Base-by-base conservation (phyloP, 2,329 filamentous ascomycete genomes). In the Sclerotiophoma versabilis region DNA sequence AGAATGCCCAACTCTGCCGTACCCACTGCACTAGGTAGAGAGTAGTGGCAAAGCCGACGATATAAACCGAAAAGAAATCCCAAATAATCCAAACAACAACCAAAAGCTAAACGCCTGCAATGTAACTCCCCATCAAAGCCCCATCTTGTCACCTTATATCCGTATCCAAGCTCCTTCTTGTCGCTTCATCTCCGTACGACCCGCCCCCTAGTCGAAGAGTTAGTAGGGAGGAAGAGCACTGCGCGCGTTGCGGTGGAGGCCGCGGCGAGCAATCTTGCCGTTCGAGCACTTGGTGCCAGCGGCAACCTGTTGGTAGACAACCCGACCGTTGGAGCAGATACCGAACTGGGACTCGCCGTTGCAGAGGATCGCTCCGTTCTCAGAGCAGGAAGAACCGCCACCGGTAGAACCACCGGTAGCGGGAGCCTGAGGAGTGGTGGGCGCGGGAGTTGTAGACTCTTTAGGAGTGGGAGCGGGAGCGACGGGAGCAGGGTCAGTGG, bases 271-370 rank as follows among this genome's bases (percentile, higher is more conserved):
- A 45, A 80, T 77, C 43, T 64, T 54, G 10, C 76, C 77, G 43
- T 72, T 63, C 11, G 58, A 37, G 62, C 79, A 81, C 30, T 68
- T 70, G 0, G 78, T 81, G 3, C 79, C 79, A 1, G 66, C 52
- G 17, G 79, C 77, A 3, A 80, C 76, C 22, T 65, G 32, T 60
- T 77, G 74, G 56, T 68, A 77, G 10, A 74, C 45, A 3, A 75
- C 71, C 12, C 60, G 59, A 37, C 77, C 78, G 25, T 72, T 64
- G 55, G 77, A 70, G 64, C 76, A 79, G 33, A 79, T 55, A 5
- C 74, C 77, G 42, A 77, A 81, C 17, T 66, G 50, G 3, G 54
- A 60, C 9, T 70, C 61, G 32, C 73, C 69, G 33, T 75, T 75
- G 65, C 78, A 80, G 7, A 75, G 25, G 17, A 74, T 23, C 0